Percentiles rank a stretch among this genome's conserved stretches.
Conservation (phyloP, 2,329 filamentous ascomycete species). For the Xylariales sp. region DNA sequence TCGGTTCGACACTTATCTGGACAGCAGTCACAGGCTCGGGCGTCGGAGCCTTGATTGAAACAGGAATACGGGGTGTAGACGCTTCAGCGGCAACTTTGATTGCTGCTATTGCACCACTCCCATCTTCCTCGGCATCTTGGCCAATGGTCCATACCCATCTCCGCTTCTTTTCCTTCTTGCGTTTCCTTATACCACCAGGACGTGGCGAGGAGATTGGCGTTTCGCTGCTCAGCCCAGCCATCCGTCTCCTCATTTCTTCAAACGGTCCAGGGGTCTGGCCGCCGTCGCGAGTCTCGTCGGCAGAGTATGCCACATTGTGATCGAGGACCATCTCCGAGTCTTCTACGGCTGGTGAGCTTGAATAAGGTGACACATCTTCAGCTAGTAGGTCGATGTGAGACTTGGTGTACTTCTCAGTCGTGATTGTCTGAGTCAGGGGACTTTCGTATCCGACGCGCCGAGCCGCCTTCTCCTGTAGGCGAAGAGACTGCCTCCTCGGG, state of each 20-base stretch:
- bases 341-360: slow-evolving; percentile 31
- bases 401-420: slow-evolving; percentile 55
- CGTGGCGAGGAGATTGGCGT: slow-evolving; percentile 36
- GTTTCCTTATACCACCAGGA: slow-evolving; percentile 44
- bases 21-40: slow-evolving; percentile 19
- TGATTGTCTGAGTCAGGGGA: slow-evolving; percentile 60
- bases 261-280: slow-evolving; percentile 60
- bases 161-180: slow-evolving; percentile 55
- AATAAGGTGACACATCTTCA: slow-evolving; percentile 50
- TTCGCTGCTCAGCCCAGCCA: slow-evolving; percentile 43
- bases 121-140: slow-evolving; percentile 40
- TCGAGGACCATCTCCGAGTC: slow-evolving; percentile 42
- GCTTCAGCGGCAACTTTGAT: slow-evolving; percentile 27
- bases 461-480: slow-evolving; percentile 49
- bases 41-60: slow-evolving; percentile 10
- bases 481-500: slow-evolving; percentile 48
- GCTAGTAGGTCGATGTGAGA: slow-evolving; percentile 60
- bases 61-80: slow-evolving; percentile 13
- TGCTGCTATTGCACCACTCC: slow-evolving; percentile 37
- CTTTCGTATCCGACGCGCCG: slow-evolving; percentile 58
- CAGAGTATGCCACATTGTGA: slow-evolving; percentile 45
- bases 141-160: slow-evolving; percentile 65
- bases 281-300: slow-evolving; percentile 53
- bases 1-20: slow-evolving; percentile 33
- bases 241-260: slow-evolving; percentile 56